Base-by-base conservation (phyloP, 2,329 filamentous ascomycete species). In the Apiospora malaysiana region DNA sequence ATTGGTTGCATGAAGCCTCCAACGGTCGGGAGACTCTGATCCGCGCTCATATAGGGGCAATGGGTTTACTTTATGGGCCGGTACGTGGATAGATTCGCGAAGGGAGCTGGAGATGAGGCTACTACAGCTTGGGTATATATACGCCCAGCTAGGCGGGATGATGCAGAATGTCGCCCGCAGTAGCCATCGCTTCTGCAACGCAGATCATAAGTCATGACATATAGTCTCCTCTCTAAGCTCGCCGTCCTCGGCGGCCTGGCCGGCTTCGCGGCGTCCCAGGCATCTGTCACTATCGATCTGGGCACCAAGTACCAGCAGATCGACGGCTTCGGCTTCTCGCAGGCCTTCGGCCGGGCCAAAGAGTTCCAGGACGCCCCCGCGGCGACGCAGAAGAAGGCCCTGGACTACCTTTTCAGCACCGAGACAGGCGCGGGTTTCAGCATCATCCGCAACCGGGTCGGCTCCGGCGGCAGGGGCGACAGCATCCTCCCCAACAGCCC, bases 391-490 rank as follows among this genome's bases (percentile, higher is more conserved):
- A 78, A 77, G 67, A 74, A 82, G 56, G 82, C 80, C 0, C 80
- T 88, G 0, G 84, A 87, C 71, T 78, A 82, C 45, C 78, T 87
- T 1, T 87, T 86, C 75, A 83, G 78, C 75, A 81, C 80, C 1
- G 82, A 79, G 18, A 81, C 78, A 0, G 85, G 85, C 1, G 85
- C 85, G 2, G 86, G 85, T 0, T 79, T 88, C 70, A 84, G 83
- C 8, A 87, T 88, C 72, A 78, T 87, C 27, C 83, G 86, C 6
- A 87, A 87, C 72, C 81, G 85, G 0, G 83, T 87, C 65, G 85
- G 84, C 5, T 83, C 81, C 8, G 79, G 78, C 16, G 76, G 76
- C 5, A 76, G 72, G 21, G 76, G 70, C 1, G 78, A 79, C 27
- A 79, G 79, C 23, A 85, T 88, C 72, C 77, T 83, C 56, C 85